Base-by-base conservation (phyloP, 2,329 filamentous ascomycete species). In the Colletotrichum shisoi region DNA sequence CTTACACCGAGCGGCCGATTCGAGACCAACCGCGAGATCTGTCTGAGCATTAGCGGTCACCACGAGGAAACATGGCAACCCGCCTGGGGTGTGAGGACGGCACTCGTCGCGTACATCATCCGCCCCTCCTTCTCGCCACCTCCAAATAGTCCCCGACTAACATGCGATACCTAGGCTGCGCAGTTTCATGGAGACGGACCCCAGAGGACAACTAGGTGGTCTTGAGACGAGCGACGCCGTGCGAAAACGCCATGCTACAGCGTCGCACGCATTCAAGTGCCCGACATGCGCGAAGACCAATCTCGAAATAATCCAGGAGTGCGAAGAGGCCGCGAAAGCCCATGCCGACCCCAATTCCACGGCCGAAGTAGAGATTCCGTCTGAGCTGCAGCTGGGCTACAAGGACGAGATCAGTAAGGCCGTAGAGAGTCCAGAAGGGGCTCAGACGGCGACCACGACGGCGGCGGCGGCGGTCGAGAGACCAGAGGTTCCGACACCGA, bases 1-100 rank as follows among this genome's bases (percentile, higher is more conserved):
- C 84, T 93, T 7, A 98, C 95, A 0, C 93, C 95, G 0, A 92
- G 89, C 31, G 95, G 94, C 60, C 88, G 95, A 69, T 99, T 99
- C 79, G 95, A 98, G 79, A 90, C 93, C 62, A 99, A 99, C 77
- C 89, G 95, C 71, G 94, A 98, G 82, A 98, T 99, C 72, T 99
- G 95, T 76, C 87, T 99, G 17, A 92, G 88, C 73, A 99, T 98
- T 74, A 92, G 88, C 59, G 94, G 94, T 2, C 94, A 97, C 79
- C 95, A 99, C 79, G 95, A 98, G 78, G 95, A 98, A 81, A 96
- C 92, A 17, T 99, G 95, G 95, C 94, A 97, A 84, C 95, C 95
- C 0, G 95, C 95, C 0, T 99, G 95, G 95, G 95, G 95, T 0
- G 90, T 99, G 11, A 86, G 95, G 67, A 98, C 95, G 4, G 94